phyloP scores from a whole-genome alignment of 805 yeast species.

The Pichia rugopelliculosa region DNA sequence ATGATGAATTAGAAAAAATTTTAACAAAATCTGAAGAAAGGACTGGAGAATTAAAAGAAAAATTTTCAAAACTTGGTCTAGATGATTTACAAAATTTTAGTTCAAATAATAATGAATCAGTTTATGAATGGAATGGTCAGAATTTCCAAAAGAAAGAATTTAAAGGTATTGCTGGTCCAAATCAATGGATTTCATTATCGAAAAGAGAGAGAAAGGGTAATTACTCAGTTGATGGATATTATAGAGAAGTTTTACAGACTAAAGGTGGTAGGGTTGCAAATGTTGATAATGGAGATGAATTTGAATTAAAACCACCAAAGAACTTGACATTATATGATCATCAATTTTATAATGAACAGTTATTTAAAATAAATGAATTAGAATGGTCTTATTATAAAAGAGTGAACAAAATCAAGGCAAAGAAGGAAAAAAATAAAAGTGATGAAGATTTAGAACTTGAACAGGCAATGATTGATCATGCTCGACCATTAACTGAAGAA shows the following conservation, averaged over 20 bases:
- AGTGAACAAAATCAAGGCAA: constrained; percentile 56
- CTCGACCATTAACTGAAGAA: constrained; percentile 78
- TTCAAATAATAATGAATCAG: constrained; percentile 37
- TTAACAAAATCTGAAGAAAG: constrained; percentile 55
- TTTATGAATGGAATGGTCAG: constrained; percentile 85
- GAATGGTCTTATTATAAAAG: constrained; percentile 75
- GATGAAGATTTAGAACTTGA: constrained; percentile 35
- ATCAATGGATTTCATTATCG: constrained; percentile 77
- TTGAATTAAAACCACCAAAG: constrained; percentile 54
- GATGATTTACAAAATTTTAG: constrained; percentile 74
- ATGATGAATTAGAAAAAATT: constrained; percentile 57
- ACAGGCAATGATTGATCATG: constrained; percentile 65
- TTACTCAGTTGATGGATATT: constrained; percentile 79
- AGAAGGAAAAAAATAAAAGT: constrained; percentile 23
- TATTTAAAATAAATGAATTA: constrained; percentile 68
- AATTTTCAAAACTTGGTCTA: constrained; percentile 60
- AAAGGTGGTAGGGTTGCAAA: constrained; percentile 46
- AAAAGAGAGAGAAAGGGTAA: constrained; percentile 73
- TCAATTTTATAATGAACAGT: constrained; percentile 78
- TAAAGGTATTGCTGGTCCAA: constrained; percentile 37
- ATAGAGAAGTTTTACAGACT: constrained; percentile 46
- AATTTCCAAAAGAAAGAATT: constrained; percentile 62
- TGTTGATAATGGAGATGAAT: constrained; percentile 20
- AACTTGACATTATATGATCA: constrained; percentile 80
- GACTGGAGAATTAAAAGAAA: constrained; percentile 52